phyloP scores from a whole-genome alignment of 2,329 filamentous ascomycete genomes.

The Pseudofabraea citricarpa region DNA sequence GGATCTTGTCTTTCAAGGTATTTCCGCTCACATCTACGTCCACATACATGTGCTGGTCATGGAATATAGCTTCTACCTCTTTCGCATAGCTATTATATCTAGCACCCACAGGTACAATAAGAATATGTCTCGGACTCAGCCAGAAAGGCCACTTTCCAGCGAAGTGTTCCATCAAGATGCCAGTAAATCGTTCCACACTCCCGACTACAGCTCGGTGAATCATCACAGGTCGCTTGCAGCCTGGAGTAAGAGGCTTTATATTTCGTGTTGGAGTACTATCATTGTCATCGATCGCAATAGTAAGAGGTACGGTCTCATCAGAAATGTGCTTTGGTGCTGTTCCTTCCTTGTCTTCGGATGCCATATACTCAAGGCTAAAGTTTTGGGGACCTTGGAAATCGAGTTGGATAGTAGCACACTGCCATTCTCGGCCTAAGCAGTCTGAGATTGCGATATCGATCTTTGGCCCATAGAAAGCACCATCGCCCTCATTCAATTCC shows the following conservation, averaged over 20 bases:
- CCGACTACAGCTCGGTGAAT: conserved; percentile 79
- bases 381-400: conserved; percentile 83
- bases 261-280: conserved; percentile 35
- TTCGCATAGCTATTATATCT: conserved; percentile 68
- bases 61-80: conserved; percentile 67
- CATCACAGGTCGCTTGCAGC: conserved; percentile 78
- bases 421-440: conserved; percentile 76
- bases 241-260: conserved; percentile 53
- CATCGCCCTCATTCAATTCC: conserved; percentile 91
- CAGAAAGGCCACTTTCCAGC: conserved; percentile 88
- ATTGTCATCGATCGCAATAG: conserved; percentile 36
- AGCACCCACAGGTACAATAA: conserved; percentile 73
- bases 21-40: conserved; percentile 70
- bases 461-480: conserved; percentile 98
- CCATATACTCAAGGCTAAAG: conserved; percentile 85
- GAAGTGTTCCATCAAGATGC: conserved; percentile 79
- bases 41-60: conserved; percentile 62
- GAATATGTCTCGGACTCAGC: conserved; percentile 77
- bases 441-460: conserved; percentile 95
- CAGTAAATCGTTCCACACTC: conserved; percentile 65
- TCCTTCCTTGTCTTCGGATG: conserved; percentile 54
- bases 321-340: conserved; percentile 29
- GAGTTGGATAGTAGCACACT: conserved; percentile 91
- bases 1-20: conserved; percentile 87
- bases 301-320: conserved; percentile 29